Percentiles rank a stretch among this genome's conserved stretches.
These are phyloP conservation scores for Penicillium alfredii DNA, from an alignment of 495 filamentous ascomycete species.

Conservation along the genomic window DNA sequence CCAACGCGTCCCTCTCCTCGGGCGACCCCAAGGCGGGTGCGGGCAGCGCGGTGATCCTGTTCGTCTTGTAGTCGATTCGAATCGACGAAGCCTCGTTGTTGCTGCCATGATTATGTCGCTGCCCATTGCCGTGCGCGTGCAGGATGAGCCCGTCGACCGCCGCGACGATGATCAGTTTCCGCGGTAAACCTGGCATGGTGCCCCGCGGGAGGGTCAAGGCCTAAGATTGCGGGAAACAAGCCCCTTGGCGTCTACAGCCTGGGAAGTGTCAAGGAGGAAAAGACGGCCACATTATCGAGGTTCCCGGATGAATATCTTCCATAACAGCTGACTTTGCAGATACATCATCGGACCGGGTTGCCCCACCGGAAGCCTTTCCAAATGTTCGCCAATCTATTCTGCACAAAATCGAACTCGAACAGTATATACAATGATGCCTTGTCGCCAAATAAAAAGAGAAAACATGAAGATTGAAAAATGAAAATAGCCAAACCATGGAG, in stretches of 20 bases:
- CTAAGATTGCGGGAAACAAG: neutral
- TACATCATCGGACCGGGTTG: conserved; percentile 25
- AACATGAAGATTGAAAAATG: conserved; percentile 11
- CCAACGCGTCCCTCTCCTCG: conserved; percentile 47
- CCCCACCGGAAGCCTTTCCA: conserved; percentile 8
- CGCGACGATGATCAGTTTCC: conserved; percentile 76
- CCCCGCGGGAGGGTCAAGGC: conserved; percentile 3
- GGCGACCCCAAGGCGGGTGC: conserved; percentile 30
- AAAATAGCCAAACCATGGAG: too few species aligned
- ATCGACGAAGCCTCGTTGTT: conserved; percentile 43
- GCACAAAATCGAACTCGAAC: conserved; percentile 9
- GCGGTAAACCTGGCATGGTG: conserved; percentile 61
- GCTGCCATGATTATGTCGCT: conserved; percentile 34
- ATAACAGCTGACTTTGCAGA: conserved; percentile 21
- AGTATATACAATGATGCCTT: conserved; percentile 26
- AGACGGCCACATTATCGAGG: too few species aligned
- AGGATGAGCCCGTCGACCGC: conserved; percentile 82
- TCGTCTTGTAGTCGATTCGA: conserved; percentile 70
- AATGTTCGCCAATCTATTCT: too few species aligned
- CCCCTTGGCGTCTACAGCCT: too few species aligned
- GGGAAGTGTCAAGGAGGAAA: neutral
- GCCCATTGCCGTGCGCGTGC: conserved; percentile 55
- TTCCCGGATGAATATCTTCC: conserved; percentile 15
- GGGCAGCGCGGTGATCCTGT: conserved; percentile 44
- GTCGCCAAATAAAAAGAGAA: conserved; percentile 13